Evolutionary conservation across 2,329 filamentous ascomycete species (phyloP).

Genomic region (Taxawa tesnikishii): DNA sequence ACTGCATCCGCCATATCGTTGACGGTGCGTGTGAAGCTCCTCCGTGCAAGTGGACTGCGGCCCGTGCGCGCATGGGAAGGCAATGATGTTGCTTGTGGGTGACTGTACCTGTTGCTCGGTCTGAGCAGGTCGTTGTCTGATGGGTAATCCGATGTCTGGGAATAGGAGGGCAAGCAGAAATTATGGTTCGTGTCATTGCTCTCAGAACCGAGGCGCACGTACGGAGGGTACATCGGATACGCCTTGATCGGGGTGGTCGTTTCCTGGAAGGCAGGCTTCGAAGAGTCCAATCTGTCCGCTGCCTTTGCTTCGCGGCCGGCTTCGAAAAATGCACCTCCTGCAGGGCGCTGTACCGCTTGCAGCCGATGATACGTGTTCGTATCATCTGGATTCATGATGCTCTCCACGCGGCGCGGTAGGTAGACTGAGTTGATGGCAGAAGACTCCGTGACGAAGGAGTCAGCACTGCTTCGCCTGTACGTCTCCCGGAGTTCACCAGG

Average conservation of each 20-base stretch:
- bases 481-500: conserved; percentile 6
- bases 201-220: conserved; percentile 4
- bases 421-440: conserved; percentile 50
- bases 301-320: conserved; percentile 13
- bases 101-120: conserved; percentile 3
- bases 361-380: conserved; percentile 60
- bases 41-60: conserved; percentile 32
- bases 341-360: conserved; percentile 36
- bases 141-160: conserved; percentile 7
- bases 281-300: conserved; percentile 4
- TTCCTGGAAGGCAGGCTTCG: conserved; percentile 7
- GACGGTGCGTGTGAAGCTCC: conserved; percentile 23
- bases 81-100: too few species aligned
- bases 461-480: conserved; percentile 14
- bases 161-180: conserved; percentile 9
- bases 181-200: conserved; percentile 7
- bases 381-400: conserved; percentile 64
- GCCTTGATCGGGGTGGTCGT: conserved; percentile 3
- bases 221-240: background rate
- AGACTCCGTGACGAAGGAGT: conserved; percentile 48
- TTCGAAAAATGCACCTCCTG: conserved; percentile 30
- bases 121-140: conserved; percentile 5
- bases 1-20: conserved; percentile 6
- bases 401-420: conserved; percentile 57
- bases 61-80: conserved; percentile 17